Percentiles rank a stretch among this genome's conserved stretches.
phyloP scores from a whole-genome alignment of 2,329 filamentous ascomycete species.

The Coniochaeta sp. region DNA sequence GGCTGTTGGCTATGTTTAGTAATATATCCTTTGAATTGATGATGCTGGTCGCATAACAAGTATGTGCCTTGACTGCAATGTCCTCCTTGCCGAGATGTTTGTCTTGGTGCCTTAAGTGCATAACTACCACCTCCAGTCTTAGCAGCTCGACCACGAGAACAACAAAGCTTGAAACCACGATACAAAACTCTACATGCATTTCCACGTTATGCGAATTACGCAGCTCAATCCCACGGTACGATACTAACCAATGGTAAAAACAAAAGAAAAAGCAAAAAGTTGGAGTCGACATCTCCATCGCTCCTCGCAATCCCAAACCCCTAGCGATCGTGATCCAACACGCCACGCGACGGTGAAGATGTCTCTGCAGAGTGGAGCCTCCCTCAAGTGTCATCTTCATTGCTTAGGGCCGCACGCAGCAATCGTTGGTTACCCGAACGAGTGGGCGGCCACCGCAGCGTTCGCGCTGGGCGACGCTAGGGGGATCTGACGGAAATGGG shows the following conservation, averaged over 20 bases:
- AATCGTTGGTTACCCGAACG: conserved; percentile 60
- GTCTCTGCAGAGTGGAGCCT: conserved; percentile 66
- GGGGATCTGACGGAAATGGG: conserved; percentile 50
- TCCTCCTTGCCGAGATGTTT: background rate
- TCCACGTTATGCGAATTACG: background rate
- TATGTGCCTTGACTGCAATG: background rate
- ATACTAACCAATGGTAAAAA: background rate
- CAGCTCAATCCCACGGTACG: background rate
- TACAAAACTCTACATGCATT: background rate
- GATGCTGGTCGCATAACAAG: background rate
- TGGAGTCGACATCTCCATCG: conserved; percentile 48
- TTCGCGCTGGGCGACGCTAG: conserved; percentile 60
- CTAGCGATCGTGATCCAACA: conserved; percentile 57
- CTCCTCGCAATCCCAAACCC: conserved; percentile 48
- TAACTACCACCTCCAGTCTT: too few species aligned
- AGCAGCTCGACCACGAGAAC: too few species aligned
- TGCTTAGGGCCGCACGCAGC: conserved; percentile 55
- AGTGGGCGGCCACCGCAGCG: conserved; percentile 58
- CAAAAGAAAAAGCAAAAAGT: conserved; percentile 8
- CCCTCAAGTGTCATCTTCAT: conserved; percentile 63
- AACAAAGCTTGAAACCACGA: too few species aligned
- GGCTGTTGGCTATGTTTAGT: background rate
- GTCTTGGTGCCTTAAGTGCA: too few species aligned
- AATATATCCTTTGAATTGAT: background rate
- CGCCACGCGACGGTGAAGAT: conserved; percentile 65